These are phyloP conservation scores for Lepraria neglecta DNA, from an alignment of 495 filamentous ascomycete genomes.

Conservation along the genomic window DNA sequence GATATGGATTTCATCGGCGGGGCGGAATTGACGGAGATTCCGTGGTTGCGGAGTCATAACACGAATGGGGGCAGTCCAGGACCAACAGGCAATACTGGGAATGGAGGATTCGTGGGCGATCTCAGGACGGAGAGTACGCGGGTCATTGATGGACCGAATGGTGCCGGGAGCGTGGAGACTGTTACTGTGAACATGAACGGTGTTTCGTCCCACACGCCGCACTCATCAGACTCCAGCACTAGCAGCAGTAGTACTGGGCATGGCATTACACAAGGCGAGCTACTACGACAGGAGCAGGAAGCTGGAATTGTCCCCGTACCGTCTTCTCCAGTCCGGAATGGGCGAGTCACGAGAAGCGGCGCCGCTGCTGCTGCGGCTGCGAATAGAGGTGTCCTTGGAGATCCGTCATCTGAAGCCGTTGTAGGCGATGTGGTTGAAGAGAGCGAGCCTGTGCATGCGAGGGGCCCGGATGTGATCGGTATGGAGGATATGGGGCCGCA, in stretches of 20 bases:
- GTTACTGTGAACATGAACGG: conserved; percentile 64
- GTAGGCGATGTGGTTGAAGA: conserved; percentile 28
- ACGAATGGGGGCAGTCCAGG: conserved; percentile 25
- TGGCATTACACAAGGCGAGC: conserved; percentile 67
- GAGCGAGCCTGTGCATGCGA: conserved; percentile 66
- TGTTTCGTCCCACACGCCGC: conserved; percentile 38
- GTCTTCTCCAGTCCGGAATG: conserved; percentile 21
- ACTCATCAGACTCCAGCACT: conserved; percentile 21
- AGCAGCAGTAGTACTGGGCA: conserved; percentile 28
- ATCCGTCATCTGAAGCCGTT: background rate
- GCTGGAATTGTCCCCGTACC: conserved; percentile 49
- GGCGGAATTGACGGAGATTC: conserved; percentile 87
- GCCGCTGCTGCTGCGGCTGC: conserved; percentile 28
- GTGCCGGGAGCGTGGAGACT: conserved; percentile 63
- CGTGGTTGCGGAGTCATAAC: conserved; percentile 59
- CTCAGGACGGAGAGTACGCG: conserved; percentile 61
- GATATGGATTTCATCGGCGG: conserved; percentile 89
- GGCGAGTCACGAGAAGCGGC: conserved; percentile 21
- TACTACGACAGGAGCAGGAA: conserved; percentile 72
- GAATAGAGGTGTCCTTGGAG: conserved; percentile 28
- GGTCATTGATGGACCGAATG: conserved; percentile 65
- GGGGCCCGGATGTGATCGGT: conserved; percentile 75
- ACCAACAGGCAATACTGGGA: conserved; percentile 4
- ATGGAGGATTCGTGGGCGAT: conserved; percentile 17
- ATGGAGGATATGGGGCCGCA: conserved; percentile 84